These are phyloP conservation scores for Ophiosphaerella korrae DNA, from an alignment of 2,329 filamentous ascomycete species.

Conservation along the genomic window DNA sequence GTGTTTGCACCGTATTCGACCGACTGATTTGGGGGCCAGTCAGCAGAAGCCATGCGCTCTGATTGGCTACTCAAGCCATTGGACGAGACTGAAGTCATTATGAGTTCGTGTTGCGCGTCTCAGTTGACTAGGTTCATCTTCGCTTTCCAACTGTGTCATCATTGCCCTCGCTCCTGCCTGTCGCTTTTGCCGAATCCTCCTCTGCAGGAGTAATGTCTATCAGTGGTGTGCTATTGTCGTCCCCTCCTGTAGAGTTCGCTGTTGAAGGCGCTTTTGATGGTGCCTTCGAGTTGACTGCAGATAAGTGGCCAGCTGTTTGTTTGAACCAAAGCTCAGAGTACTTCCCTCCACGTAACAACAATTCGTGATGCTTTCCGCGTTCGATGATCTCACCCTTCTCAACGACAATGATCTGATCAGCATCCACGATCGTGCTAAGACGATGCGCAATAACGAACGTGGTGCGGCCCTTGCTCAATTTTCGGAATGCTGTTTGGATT, in stretches of 20 bases:
- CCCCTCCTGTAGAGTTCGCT: slow-evolving; percentile 19
- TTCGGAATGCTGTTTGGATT: slow-evolving; percentile 66
- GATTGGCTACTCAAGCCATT: no score
- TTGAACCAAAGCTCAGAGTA: slow-evolving; percentile 90
- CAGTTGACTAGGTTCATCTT: slow-evolving; percentile 7
- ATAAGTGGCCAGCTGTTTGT: slow-evolving; percentile 60
- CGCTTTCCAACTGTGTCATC: slow-evolving; percentile 16
- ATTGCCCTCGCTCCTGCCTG: slow-evolving; percentile 12
- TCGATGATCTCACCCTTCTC: slow-evolving; percentile 78
- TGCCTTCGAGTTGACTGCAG: slow-evolving; percentile 20
- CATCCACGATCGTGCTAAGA: slow-evolving; percentile 82
- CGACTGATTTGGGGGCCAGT: no score
- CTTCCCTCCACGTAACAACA: slow-evolving; percentile 71
- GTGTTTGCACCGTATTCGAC: no score
- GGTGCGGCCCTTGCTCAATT: slow-evolving; percentile 65
- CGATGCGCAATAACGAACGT: slow-evolving; percentile 77
- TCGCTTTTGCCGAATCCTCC: slow-evolving; percentile 25
- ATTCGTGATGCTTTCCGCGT: slow-evolving; percentile 76
- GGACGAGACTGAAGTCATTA: background rate
- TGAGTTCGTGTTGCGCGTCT: background rate
- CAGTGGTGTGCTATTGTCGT: slow-evolving; percentile 12
- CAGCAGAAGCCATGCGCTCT: no score
- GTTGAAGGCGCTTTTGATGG: slow-evolving; percentile 23
- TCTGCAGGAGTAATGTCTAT: slow-evolving; percentile 33
- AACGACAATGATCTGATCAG: slow-evolving; percentile 82